A percentile compares a stretch with the other conserved stretches of the same genome.
Evolutionary conservation across 768 basidiomycete species (phyloP).

Genomic region (Tricholomella constricta): DNA sequence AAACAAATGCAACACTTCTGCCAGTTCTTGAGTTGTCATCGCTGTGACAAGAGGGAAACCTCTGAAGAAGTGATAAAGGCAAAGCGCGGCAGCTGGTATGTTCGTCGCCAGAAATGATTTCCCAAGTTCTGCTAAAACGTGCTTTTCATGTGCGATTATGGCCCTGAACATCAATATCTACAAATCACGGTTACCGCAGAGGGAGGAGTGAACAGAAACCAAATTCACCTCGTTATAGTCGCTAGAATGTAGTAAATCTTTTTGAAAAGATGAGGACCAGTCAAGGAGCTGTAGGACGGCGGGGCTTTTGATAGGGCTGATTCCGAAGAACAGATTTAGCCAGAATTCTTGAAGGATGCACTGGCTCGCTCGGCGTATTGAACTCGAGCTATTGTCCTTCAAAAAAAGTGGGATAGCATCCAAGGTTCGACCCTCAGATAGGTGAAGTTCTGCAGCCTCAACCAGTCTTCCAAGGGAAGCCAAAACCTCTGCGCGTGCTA

Average conservation of each 20-base stretch:
- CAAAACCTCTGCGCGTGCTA: slow-evolving; percentile 47
- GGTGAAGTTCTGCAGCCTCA: slow-evolving; percentile 56
- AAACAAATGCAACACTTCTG: slow-evolving; percentile 35
- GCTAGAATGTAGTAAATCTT: slow-evolving; percentile 7
- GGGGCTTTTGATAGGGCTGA: slow-evolving; percentile 14
- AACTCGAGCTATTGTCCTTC: slow-evolving; percentile 29
- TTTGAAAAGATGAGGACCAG: slow-evolving; percentile 21
- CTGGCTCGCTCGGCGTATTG: slow-evolving; percentile 34
- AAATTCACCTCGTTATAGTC: not conserved
- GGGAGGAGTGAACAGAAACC: not conserved
- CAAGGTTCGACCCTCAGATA: slow-evolving; percentile 45
- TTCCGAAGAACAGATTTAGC: slow-evolving; percentile 44
- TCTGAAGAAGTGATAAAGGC: slow-evolving; percentile 44
- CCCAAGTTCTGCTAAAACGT: slow-evolving; percentile 32
- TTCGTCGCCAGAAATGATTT: slow-evolving; percentile 27
- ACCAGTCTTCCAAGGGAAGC: slow-evolving; percentile 38
- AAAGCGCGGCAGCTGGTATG: slow-evolving; percentile 38
- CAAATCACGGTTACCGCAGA: not conserved
- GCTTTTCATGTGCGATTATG: slow-evolving; percentile 16
- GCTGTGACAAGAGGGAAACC: slow-evolving; percentile 25
- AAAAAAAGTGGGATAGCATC: slow-evolving; percentile 52
- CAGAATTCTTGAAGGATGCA: slow-evolving; percentile 49
- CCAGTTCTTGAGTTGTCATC: slow-evolving; percentile 26
- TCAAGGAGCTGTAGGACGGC: slow-evolving; percentile 24
- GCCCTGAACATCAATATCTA: slow-evolving; percentile 25